Conservation (phyloP, 371 early-diverging fungal genomes). For the Mucor racemosus region DNA sequence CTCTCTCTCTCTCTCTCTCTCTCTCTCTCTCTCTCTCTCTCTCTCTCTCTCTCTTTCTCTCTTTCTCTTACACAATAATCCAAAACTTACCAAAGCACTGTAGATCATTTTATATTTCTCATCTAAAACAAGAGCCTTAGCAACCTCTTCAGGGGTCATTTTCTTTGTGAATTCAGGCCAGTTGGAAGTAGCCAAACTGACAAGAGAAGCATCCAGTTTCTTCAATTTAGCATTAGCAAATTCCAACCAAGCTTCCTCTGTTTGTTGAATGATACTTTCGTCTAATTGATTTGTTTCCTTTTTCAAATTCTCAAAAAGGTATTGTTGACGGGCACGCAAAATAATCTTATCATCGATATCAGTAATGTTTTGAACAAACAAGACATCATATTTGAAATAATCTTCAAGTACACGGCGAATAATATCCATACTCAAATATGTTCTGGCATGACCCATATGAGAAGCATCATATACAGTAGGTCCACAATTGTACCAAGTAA, state of each 20-base stretch:
- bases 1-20: too few relatives aligned
- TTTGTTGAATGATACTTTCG: conserved; percentile 52
- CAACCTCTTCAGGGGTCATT: conserved; percentile 57
- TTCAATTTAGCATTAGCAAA: conserved; percentile 69
- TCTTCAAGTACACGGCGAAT: conserved; percentile 95
- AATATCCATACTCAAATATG: conserved; percentile 96
- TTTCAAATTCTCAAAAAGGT: conserved; percentile 74
- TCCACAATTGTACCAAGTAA: conserved; percentile 99
- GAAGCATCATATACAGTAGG: conserved; percentile 99
- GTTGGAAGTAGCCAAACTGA: conserved; percentile 35
- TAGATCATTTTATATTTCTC: conserved; percentile 82
- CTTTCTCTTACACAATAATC: too few relatives aligned
- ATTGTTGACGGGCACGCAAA: conserved; percentile 86
- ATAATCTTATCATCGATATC: conserved; percentile 99
- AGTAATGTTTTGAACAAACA: conserved; percentile 99
- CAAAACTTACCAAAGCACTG: conserved; percentile 55
- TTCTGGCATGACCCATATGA: conserved; percentile 99
- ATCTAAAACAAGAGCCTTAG: conserved; percentile 55
- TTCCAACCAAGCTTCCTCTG: conserved; percentile 65
- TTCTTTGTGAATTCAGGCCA: conserved; percentile 64
- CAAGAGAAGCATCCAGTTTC: conserved; percentile 42
- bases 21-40: background rate
- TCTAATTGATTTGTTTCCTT: conserved; percentile 41
- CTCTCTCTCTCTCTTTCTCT: background rate
- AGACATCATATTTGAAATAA: conserved; percentile 96